Evolutionary conservation across 2,329 filamentous ascomycete species (phyloP), one percentile per base, ranked within the genome.

Genomic region (Pseudocercospora fijiensis): DNA sequence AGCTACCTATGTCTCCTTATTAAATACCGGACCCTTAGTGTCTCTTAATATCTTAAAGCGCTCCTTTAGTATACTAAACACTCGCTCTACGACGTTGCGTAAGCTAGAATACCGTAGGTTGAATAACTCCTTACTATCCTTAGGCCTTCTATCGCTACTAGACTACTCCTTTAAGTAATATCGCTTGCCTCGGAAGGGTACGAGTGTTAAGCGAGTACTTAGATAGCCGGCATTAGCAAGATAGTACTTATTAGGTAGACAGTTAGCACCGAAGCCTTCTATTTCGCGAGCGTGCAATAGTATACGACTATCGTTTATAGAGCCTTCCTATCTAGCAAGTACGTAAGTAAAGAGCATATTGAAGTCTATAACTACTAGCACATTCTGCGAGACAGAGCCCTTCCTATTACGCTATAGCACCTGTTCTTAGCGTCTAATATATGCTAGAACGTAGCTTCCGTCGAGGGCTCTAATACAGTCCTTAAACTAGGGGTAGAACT

Each of bases 331-430:
- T 16, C 57, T 37, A 22, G 27, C 26, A 22, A 59, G 28, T n/a
- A 59, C 37, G 26, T 47, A 59, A 5, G 26, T 51, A 59, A 59
- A 59, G n/a, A 47, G 37, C 18, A 59, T 59, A 37, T 59, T 51
- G 49, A 59, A 59, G 26, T 59, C 37, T 47, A 59, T 37, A 20
- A 59, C 57, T 43, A 47, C 41, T 22, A 59, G 57, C 8, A 59
- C 26, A 37, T 57, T 57, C 55, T 57, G 37, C n/a, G 28, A 37
- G 27, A 57, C 18, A 22, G 20, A 9, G 13, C 28, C 37, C 37
- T 59, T 59, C 22, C 26, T 16, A 22, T 59, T 59, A 49, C 26
- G 37, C 57, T 49, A 59, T 26, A 28, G 37, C 20, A 57, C 11
- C 20, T 52, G 20, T 13, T 52, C 24, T 24, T 52, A 24, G 11